A percentile compares a stretch with the other conserved stretches of the same genome.
Evolutionary conservation across 139 green algal species (phyloP).

Genomic region (Haematococcus lacustris): DNA sequence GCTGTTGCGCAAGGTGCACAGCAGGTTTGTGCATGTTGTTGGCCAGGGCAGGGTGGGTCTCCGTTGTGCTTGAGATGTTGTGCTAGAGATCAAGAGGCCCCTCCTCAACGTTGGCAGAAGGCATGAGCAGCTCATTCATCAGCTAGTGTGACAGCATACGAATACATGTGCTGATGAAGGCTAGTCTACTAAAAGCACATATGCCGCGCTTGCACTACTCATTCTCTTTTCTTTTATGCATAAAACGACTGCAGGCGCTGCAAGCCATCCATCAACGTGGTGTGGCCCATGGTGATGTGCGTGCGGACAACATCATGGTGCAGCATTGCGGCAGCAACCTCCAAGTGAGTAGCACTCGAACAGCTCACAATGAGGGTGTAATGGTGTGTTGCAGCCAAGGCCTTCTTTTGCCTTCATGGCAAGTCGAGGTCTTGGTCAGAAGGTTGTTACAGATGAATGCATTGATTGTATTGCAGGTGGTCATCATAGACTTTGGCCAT

Average conservation of each 20-base stretch:
- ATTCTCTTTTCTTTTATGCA: not conserved
- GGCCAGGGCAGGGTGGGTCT: not conserved
- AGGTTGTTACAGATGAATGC: not conserved
- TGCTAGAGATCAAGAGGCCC: not conserved
- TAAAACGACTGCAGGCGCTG: not conserved
- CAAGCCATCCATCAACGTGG: not conserved
- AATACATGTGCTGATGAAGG: not conserved
- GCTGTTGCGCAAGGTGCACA: not conserved
- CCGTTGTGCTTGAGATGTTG: not conserved
- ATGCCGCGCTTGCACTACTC: not conserved
- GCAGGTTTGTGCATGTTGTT: not conserved
- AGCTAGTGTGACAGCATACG: not conserved
- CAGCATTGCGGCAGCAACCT: not conserved
- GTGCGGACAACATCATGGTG: conserved; percentile 2
- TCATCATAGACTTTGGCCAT: conserved; percentile 8
- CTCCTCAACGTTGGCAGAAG: not conserved
- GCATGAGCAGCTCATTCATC: not conserved
- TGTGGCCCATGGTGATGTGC: conserved; percentile 6
- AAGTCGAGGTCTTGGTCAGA: not conserved
- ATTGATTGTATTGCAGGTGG: not conserved
- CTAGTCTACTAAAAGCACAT: not conserved
- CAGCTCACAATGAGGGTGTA: not conserved
- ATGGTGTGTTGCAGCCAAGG: not conserved
- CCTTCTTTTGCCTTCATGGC: no score
- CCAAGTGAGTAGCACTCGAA: not conserved